These are phyloP conservation scores for Ballota nigra DNA, from an alignment of 257 asterid species.

Conservation along the genomic window DNA sequence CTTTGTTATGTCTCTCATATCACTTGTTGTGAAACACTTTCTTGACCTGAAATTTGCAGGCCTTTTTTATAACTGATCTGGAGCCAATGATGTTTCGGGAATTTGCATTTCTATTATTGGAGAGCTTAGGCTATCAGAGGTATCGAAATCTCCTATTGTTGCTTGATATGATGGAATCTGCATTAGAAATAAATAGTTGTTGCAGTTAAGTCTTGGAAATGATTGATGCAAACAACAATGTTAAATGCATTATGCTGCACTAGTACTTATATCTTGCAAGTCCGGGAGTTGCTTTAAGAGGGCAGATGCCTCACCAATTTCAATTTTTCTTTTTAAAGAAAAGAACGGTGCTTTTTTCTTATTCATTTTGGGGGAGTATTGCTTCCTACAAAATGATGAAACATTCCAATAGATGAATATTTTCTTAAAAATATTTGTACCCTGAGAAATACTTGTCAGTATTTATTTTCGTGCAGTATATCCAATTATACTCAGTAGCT, in stretches of 20 bases:
- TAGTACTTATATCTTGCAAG: not conserved
- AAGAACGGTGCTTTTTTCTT: not conserved
- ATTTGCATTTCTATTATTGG: constrained; percentile 48
- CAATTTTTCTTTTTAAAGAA: not conserved
- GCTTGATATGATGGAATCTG: constrained; percentile 19
- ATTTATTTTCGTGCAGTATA: not conserved
- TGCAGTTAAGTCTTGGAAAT: not conserved
- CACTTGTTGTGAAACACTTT: constrained; percentile 15
- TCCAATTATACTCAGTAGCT: not conserved
- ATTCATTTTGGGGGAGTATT: not conserved
- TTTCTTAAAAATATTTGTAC: not conserved
- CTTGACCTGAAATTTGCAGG: constrained; percentile 44
- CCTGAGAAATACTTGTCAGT: not conserved
- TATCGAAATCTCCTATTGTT: constrained; percentile 26
- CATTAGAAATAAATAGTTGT: constrained; percentile 19
- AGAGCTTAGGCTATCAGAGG: constrained; percentile 72
- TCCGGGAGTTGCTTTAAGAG: not conserved
- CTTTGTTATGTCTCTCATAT: constrained; percentile 10
- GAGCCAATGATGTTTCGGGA: constrained; percentile 68
- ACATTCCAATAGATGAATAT: not conserved
- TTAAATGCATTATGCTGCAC: constrained; percentile 4
- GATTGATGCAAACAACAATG: not conserved
- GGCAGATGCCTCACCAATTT: constrained; percentile 5
- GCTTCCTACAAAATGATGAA: not conserved
- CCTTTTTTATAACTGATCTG: constrained; percentile 64